Percentiles rank a stretch among this genome's conserved stretches.
phyloP scores from a whole-genome alignment of 805 yeast species.

The Candida palmyrensis region DNA sequence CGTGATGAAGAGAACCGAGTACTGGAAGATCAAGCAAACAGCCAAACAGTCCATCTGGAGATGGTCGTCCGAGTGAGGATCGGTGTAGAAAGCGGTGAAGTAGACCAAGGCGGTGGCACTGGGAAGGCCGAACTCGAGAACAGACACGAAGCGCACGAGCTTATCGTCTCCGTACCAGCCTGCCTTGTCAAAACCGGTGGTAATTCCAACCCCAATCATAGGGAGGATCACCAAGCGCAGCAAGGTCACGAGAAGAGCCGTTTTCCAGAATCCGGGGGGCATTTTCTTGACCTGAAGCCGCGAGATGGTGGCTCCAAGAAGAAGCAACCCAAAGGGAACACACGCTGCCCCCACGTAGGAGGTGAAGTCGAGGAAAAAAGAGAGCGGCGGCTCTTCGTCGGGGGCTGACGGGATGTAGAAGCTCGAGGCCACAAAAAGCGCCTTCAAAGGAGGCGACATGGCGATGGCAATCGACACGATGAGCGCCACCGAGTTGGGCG shows the following conservation, averaged over 20 bases:
- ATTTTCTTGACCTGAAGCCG: constrained; percentile 56
- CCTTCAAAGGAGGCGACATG: constrained; percentile 84
- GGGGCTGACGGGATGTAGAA: constrained; percentile 68
- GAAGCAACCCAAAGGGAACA: constrained; percentile 78
- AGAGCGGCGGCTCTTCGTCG: constrained; percentile 76
- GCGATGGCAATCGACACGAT: constrained; percentile 60
- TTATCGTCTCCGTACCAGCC: constrained; percentile 62
- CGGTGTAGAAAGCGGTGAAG: constrained; percentile 82
- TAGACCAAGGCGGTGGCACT: constrained; percentile 86
- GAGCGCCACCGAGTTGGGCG: constrained; percentile 74
- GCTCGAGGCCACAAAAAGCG: constrained; percentile 37
- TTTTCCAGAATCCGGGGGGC: constrained; percentile 68
- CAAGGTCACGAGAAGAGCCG: constrained; percentile 52
- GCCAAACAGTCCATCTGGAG: constrained; percentile 85
- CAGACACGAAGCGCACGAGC: constrained; percentile 67
- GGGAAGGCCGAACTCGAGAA: constrained; percentile 75
- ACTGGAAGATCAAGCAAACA: constrained; percentile 67
- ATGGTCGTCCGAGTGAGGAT: constrained; percentile 47
- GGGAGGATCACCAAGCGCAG: constrained; percentile 68
- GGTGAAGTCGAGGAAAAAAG: constrained; percentile 78
- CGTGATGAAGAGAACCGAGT: constrained; percentile 59
- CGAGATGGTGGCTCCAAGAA: constrained; percentile 86
- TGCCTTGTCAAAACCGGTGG: constrained; percentile 51
- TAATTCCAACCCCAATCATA: constrained; percentile 61
- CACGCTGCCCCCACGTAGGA: constrained; percentile 79